These are phyloP conservation scores for Craspedostauros australis DNA, from an alignment of 108 stramenopile genomes.

Conservation along the genomic window DNA sequence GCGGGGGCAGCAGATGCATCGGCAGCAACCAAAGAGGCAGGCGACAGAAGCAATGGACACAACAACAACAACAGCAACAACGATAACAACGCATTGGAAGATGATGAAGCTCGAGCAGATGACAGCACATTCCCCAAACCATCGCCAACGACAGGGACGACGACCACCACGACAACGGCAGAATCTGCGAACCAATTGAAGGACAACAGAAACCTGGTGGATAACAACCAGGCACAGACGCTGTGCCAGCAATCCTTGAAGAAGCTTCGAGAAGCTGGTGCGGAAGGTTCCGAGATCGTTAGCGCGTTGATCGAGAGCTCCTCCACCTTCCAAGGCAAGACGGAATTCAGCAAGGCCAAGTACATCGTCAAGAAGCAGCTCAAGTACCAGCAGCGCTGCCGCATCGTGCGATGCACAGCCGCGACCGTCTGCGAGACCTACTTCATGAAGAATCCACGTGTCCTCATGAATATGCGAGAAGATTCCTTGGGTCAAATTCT, in stretches of 20 bases:
- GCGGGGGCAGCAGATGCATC: conserved; percentile 2
- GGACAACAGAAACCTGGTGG: conserved; percentile 80
- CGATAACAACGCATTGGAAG: conserved; percentile 9
- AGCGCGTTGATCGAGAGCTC: conserved; percentile 70
- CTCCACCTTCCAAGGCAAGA: conserved; percentile 73
- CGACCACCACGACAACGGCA: not conserved
- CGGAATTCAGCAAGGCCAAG: conserved; percentile 81
- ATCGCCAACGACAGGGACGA: conserved; percentile 7
- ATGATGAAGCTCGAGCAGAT: conserved; percentile 21
- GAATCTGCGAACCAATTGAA: conserved; percentile 21
- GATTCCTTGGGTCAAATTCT: conserved; percentile 81
- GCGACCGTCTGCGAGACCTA: conserved; percentile 55
- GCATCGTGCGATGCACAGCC: conserved; percentile 65
- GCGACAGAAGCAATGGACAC: not conserved
- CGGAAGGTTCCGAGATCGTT: conserved; percentile 61
- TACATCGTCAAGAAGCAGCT: conserved; percentile 70
- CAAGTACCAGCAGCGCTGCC: conserved; percentile 80
- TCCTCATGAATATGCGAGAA: conserved; percentile 61
- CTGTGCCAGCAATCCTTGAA: conserved; percentile 34
- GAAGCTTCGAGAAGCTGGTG: conserved; percentile 29
- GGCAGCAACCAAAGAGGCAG: not conserved
- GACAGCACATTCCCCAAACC: conserved; percentile 24
- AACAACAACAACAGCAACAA: no score
- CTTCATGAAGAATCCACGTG: conserved; percentile 52
- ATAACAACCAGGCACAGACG: conserved; percentile 66